These are phyloP conservation scores for Penicillium sp. DNA, from an alignment of 2,329 filamentous ascomycete genomes.

Conservation along the genomic window DNA sequence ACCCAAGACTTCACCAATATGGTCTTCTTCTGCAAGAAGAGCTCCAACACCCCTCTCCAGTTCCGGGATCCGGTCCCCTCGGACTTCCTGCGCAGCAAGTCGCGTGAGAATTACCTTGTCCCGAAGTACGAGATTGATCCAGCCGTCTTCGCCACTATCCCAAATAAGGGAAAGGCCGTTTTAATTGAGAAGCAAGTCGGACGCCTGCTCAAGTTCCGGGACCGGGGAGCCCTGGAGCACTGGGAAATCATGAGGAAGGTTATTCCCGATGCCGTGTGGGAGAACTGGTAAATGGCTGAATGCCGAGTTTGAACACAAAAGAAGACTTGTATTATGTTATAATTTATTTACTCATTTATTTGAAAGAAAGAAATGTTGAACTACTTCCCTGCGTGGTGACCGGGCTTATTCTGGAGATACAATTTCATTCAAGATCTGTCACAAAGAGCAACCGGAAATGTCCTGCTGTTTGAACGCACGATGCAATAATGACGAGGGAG, in stretches of 20 bases:
- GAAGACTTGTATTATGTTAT: conserved; percentile 1
- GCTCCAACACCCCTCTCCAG: conserved; percentile 53
- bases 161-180: conserved; percentile 52
- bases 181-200: conserved; percentile 62
- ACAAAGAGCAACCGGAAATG: neutral
- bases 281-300: conserved; percentile 71
- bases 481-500: neutral
- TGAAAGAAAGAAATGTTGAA: neutral
- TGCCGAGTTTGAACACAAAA: neutral
- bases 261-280: conserved; percentile 79
- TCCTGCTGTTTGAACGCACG: neutral
- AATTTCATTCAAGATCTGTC: neutral
- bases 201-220: conserved; percentile 73
- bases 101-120: conserved; percentile 71
- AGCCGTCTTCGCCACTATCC: conserved; percentile 42
- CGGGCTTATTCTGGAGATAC: neutral
- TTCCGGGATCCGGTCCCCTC: conserved; percentile 70
- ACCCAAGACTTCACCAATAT: conserved; percentile 88
- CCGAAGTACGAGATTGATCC: conserved; percentile 73
- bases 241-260: conserved; percentile 92
- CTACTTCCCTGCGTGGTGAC: neutral
- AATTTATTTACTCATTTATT: neutral
- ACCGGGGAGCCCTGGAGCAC: conserved; percentile 78
- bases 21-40: conserved; percentile 89
- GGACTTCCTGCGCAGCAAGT: conserved; percentile 76